Base-by-base conservation (phyloP, 768 basidiomycete species). In the Mycena vitilis region DNA sequence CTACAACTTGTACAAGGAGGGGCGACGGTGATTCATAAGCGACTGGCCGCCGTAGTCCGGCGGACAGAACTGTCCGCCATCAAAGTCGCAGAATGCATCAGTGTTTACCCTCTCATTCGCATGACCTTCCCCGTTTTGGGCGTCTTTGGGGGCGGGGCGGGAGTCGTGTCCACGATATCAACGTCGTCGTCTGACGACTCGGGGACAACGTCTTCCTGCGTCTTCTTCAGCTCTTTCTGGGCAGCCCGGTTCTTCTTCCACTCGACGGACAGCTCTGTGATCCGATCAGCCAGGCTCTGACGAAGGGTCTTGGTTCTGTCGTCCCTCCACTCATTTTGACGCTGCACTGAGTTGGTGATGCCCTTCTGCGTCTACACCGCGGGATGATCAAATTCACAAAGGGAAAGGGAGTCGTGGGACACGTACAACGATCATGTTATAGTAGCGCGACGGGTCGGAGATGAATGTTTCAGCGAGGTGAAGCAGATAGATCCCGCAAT, bases 401-500 rank as follows among this genome's bases (percentile, higher is more conserved):
- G 30, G 30, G 5, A 30, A 30, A 30, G 30, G 30, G 30, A 30
- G 30, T 30, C 30, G 30, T 30, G 30, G 30, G 30, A 38, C 37
- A 75, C 80, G 37, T 73, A 85, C 85, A 68, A 83, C 75, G 54
- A 94, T 90, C 38, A 84, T 78, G 11, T 82, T 70, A 60, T 83
- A 81, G 65, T 90, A 87, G 20, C 79, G 75, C 0, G 77, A 74
- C 0, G 95, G 92, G 60, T 91, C 80, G 10, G 75, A 79, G 78
- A 98, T 87, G 75, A 99, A 94, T 0, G 87, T 88, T 72, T 89
- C 83, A 10, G 91, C 92, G 58, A 95, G 95, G 75, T 99, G 95
- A 13, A 99, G 82, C 15, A 99, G 84, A 77, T 94, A 99, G 36
- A 98, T 77, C 8, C 98, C 98, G 72, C 98, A 99, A 77, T 98